Base-by-base conservation (phyloP, 768 basidiomycete species). In the Serendipita sp. region DNA sequence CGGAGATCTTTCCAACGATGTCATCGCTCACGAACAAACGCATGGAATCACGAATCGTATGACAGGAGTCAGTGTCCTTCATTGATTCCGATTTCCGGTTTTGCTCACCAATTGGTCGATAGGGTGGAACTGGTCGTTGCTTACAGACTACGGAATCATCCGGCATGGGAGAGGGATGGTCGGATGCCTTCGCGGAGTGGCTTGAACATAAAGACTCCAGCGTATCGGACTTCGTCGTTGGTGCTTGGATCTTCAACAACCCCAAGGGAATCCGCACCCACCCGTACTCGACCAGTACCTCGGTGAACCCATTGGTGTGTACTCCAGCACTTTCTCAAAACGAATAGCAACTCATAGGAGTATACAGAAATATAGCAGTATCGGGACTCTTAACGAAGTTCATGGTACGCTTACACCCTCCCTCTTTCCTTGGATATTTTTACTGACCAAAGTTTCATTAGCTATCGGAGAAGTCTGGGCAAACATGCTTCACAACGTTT, bases 41-140 rank as follows among this genome's bases (percentile, higher is more conserved):
- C 77, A 78, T 67, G 76, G 77, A 61, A 68, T 76, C 14, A 75
- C 75, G 17, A 78, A 76, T 34, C 71, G 76, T 45, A 67, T 78
- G 22, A 77, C 76, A 14, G 76, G 76, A 62, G 79, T 75, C 26
- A 42, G 38, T 4, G 44, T 42, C 3, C 42, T 34, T 22, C 13
- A 60, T 65, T 33, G 64, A 62, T 24, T 13, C 1, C n/a, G n/a
- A n/a, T n/a, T n/a, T n/a, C 13, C n/a, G n/a, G n/a, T 20, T 30
- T 20, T 43, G 66, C 66, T 61, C 42, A 50, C 30, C 3, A 1
- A 24, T 13, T 60, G 24, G 13, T 42, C 28, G 31, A 3, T 26
- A 43, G 17, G 56, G 58, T 20, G 20, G 42, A 16, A 45, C 50
- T 13, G 41, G 26, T 24, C 51, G 58, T 3, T 67, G 65, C 63